Evolutionary conservation across 306 rosid genomes (phyloP).

Genomic region (Sicyos baderoa): DNA sequence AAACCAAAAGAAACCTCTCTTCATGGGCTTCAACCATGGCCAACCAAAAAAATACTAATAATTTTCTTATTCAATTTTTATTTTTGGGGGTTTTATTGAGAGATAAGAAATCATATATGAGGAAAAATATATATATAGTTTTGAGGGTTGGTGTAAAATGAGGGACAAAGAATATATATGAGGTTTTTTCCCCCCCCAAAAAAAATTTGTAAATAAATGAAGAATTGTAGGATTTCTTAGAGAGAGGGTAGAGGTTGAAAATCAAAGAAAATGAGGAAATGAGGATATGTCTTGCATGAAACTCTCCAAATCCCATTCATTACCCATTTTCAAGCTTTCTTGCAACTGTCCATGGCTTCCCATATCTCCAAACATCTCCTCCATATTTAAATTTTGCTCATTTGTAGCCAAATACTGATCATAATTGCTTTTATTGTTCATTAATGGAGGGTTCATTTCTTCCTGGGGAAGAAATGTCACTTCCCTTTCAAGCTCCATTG

Average conservation of each 20-base stretch:
- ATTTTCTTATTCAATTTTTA: constrained; percentile 5
- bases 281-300: constrained; percentile 74
- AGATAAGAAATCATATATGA: background rate
- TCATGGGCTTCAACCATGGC: constrained; percentile 13
- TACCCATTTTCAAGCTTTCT: constrained; percentile 70
- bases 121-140: too few species aligned
- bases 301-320: constrained; percentile 85
- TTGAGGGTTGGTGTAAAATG: constrained; percentile 4
- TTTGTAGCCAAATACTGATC: constrained; percentile 16
- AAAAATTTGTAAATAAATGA: constrained; percentile 22
- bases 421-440: constrained; percentile 36
- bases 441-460: constrained; percentile 16
- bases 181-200: background rate
- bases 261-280: constrained; percentile 60
- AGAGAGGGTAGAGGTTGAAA: constrained; percentile 19
- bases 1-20: background rate
- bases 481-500: constrained; percentile 44
- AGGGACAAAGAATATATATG: background rate
- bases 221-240: background rate
- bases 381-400: constrained; percentile 31
- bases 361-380: constrained; percentile 35
- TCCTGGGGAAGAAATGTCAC: constrained; percentile 36
- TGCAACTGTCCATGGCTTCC: constrained; percentile 30
- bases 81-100: constrained; percentile 9
- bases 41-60: background rate